A percentile compares a stretch with the other conserved stretches of the same genome.
Conservation (phyloP, 129 eudicot genomes). For the Arctium lappa region DNA sequence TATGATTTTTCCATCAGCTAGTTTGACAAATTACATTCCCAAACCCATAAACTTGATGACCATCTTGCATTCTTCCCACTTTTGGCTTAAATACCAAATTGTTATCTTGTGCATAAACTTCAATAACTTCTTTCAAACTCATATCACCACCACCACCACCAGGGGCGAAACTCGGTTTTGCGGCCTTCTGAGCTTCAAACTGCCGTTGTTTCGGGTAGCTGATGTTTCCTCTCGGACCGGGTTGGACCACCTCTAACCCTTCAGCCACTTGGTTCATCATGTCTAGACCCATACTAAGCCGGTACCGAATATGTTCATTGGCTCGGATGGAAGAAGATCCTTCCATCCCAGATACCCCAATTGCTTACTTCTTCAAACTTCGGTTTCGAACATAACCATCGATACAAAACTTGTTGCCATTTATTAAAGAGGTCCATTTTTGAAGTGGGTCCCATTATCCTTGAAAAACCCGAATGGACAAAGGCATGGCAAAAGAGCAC, state of each 20-base stretch:
- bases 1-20: too few relatives aligned
- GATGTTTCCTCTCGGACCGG: conserved; percentile 55
- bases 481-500: conserved; percentile 58
- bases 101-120: conserved; percentile 61
- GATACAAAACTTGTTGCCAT: conserved; percentile 72
- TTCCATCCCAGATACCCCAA: conserved; percentile 75
- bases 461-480: conserved; percentile 56
- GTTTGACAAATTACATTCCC: conserved; percentile 39
- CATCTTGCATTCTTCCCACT: conserved; percentile 57
- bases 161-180: conserved; percentile 17
- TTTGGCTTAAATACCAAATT: conserved; percentile 72
- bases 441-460: conserved; percentile 69
- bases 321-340: conserved; percentile 58
- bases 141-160: conserved; percentile 41
- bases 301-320: conserved; percentile 54
- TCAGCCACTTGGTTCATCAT: conserved; percentile 81
- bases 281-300: conserved; percentile 52
- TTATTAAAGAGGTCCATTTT: conserved; percentile 69
- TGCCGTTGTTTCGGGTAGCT: conserved; percentile 57
- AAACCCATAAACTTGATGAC: conserved; percentile 70
- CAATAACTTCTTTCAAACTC: conserved; percentile 81
- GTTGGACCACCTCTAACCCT: conserved; percentile 68
- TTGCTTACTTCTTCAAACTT: conserved; percentile 64
- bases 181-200: conserved; percentile 66
- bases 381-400: conserved; percentile 67